Base-by-base conservation (phyloP, 306 rosid species). In the Rosa lucieae region DNA sequence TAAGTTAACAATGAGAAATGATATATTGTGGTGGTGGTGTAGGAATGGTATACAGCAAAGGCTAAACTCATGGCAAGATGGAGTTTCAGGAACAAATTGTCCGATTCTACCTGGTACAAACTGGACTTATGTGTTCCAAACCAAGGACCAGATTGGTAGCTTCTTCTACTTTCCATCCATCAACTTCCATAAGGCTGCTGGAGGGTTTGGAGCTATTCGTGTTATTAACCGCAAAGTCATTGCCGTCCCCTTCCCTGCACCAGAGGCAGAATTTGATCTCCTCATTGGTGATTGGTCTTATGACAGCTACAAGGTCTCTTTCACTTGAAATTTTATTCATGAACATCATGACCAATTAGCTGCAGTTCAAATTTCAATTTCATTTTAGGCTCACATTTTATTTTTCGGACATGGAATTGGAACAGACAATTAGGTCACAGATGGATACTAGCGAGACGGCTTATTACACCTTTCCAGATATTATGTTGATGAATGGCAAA, bases 21-120 rank as follows among this genome's bases (percentile, higher is more conserved):
- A 35, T 61, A 23, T 23, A 23, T 23, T 11, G 39, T 83, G 82
- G 76, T 47, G 62, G 15, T 83, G 74, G 17, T 76, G 76, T 76
- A 95, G 98, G 98, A 91, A 95, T 90, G 97, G 98, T 15, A 93
- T 95, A 70, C 88, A 93, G 5, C 97, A 95, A 83, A 89, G 94
- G 87, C 83, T 86, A 63, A 84, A 93, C 82, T 93, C 98, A 79
- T 93, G 97, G 99, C 92, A 95, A 89, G 97, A 95, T 88, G 97
- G 99, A 51, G 98, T 95, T 32, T 90, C 97, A 0, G 97, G 98
- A 46, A 91, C 94, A 65, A 91, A 93, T 74, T 93, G 97, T 76
- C 96, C 97, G 11, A 93, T 95, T 56, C 83, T 70, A 75, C 86
- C 98, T 1, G 86, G 87, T 5, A 83, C 59, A 0, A 93, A 84